Evolutionary conservation across 306 rosid genomes (phyloP).

Genomic region (Cicer judaicum): DNA sequence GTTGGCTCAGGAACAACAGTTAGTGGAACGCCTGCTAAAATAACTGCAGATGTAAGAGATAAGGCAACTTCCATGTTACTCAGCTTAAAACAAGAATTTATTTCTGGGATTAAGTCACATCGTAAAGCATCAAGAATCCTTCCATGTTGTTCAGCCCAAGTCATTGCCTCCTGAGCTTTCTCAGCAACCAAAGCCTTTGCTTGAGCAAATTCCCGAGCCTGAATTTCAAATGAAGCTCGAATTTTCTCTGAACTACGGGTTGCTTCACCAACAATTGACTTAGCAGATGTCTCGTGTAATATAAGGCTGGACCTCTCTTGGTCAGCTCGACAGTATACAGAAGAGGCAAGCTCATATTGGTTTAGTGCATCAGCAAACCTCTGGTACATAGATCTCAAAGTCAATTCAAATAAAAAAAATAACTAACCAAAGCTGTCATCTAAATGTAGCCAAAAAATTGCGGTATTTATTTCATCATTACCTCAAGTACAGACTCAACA

Average conservation of each 20-base stretch:
- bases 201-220: conserved; percentile 84
- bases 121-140: conserved; percentile 85
- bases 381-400: conserved; percentile 59
- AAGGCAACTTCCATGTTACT: conserved; percentile 64
- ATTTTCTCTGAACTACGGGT: conserved; percentile 72
- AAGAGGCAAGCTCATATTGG: conserved; percentile 72
- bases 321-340: conserved; percentile 76
- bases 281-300: conserved; percentile 82
- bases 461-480: conserved; percentile 41
- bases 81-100: conserved; percentile 57
- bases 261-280: conserved; percentile 88
- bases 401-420: conserved; percentile 40
- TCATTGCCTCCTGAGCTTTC: conserved; percentile 91
- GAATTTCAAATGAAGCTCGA: conserved; percentile 76
- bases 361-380: conserved; percentile 76
- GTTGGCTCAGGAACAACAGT: conserved; percentile 99
- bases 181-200: conserved; percentile 77
- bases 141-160: conserved; percentile 95
- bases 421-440: background rate
- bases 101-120: conserved; percentile 72
- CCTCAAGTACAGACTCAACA: conserved; percentile 94
- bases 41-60: conserved; percentile 89
- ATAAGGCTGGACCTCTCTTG: conserved; percentile 80
- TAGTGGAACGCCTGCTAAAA: conserved; percentile 85
- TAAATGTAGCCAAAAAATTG: conserved; percentile 26